Percentiles rank a stretch among this genome's conserved stretches.
These are phyloP conservation scores for Podaxis sp. DNA, from an alignment of 768 basidiomycete genomes.

Conservation along the genomic window DNA sequence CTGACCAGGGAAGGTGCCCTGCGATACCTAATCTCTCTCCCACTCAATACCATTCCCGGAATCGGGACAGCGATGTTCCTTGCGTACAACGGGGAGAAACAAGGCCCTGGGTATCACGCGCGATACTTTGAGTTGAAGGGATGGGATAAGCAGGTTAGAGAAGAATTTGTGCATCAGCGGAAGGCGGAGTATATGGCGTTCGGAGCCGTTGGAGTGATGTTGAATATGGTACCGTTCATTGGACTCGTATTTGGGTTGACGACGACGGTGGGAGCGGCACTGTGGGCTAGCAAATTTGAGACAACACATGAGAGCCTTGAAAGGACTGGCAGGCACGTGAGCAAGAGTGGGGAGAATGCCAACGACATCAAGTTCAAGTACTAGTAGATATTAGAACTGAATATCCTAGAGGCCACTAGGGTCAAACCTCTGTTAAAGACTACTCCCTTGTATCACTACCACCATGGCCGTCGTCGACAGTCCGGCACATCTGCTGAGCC, in stretches of 20 bases:
- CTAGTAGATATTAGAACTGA: too few relatives aligned
- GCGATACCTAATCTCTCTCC: conserved; percentile 59
- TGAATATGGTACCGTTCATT: conserved; percentile 58
- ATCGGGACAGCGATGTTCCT: conserved; percentile 64
- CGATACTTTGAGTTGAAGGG: conserved; percentile 71
- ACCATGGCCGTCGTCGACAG: conserved; percentile 40
- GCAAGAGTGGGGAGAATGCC: conserved; percentile 12
- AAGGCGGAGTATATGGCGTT: conserved; percentile 67
- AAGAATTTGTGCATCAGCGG: conserved; percentile 41
- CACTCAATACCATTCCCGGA: conserved; percentile 63
- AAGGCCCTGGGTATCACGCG: conserved; percentile 55
- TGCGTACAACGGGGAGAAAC: conserved; percentile 43
- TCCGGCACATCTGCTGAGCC: conserved; percentile 61
- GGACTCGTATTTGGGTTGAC: conserved; percentile 60
- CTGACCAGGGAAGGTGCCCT: conserved; percentile 42
- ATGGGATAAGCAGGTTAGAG: conserved; percentile 36
- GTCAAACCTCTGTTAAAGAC: too few relatives aligned
- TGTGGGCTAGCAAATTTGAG: conserved; percentile 71
- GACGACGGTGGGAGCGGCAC: conserved; percentile 62
- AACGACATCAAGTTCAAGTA: not conserved
- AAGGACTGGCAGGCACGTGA: conserved; percentile 13
- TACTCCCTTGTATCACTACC: conserved; percentile 4
- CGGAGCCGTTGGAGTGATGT: conserved; percentile 52
- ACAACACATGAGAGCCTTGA: conserved; percentile 16
- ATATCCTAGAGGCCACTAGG: too few relatives aligned